Base-by-base conservation (phyloP, 371 early-diverging fungal species). In the Cokeromyces recurvatus region DNA sequence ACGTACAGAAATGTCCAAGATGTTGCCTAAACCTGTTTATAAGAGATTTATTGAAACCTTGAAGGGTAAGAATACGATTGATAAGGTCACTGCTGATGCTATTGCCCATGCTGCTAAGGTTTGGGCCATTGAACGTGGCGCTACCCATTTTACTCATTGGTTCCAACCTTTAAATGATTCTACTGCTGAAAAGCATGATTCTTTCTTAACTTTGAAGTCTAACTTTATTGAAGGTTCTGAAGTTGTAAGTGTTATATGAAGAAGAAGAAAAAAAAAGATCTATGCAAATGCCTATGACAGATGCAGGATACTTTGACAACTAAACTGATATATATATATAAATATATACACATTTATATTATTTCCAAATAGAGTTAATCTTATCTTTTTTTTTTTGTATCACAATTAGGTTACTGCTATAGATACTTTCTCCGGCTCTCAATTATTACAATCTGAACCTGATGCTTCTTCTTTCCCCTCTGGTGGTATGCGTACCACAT, bases 101-200 rank as follows among this genome's bases (percentile, higher is more conserved):
- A 89, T 98, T 57, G 96, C 96, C 21, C 97, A 98, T 66, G 96
- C 97, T 19, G 97, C 87, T 54, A 85, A 92, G 39, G 87, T 94
- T 43, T 98, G 98, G 98, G 92, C 97, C 53, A 87, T 91, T 89
- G 91, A 94, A 60, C 84, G 85, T 42, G 86, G 86, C 35, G 95
- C 95, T 32, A 94, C 94, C 41, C 97, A 98, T 78, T 98, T 94
- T 68, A 95, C 96, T 27, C 98, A 98, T 74, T 96, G 96, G 96
- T 98, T 98, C 87, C 98, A 98, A 78, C 98, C 97, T 53, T 90
- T 93, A 82, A 98, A 95, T 14, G 97, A 90, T 49, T 80, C 92
- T 42, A 98, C 97, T 40, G 98, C 98, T 51, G 96, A 96, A 78
- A 98, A 98, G 84, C 98, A 98, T 75, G 97, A 98, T 79, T 84